Conservation (phyloP, 345 rosid genomes). For the Rhodomyrtus tomentosa region DNA sequence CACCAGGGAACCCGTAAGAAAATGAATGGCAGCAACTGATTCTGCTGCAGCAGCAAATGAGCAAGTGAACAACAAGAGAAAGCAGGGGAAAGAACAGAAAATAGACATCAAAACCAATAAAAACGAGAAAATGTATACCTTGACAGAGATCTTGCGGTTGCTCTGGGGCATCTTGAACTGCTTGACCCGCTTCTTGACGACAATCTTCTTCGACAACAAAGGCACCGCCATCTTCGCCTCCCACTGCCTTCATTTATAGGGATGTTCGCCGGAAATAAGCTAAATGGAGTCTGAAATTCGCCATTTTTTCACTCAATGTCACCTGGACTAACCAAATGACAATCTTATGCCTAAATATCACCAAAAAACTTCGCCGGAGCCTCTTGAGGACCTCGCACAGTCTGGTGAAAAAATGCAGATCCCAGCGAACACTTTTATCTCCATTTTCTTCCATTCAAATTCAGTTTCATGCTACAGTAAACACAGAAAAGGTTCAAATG, state of each 20-base stretch:
- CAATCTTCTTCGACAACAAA: conserved; percentile 58
- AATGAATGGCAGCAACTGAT: not conserved
- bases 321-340: too few species aligned
- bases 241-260: not conserved
- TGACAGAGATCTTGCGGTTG: conserved; percentile 64
- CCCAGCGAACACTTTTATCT: too few species aligned
- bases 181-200: conserved; percentile 72
- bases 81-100: not conserved
- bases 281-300: too few species aligned
- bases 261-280: too few species aligned
- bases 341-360: too few species aligned
- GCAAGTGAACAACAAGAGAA: not conserved
- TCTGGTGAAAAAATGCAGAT: too few species aligned
- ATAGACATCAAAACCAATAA: not conserved
- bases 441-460: too few species aligned
- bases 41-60: not conserved
- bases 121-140: conserved; percentile 20
- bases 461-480: too few species aligned
- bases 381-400: too few species aligned
- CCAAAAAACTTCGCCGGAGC: too few species aligned
- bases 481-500: too few species aligned
- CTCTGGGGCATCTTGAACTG: conserved; percentile 79
- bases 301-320: too few species aligned
- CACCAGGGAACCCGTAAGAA: not conserved
- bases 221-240: conserved; percentile 63